A percentile compares a stretch with the other conserved stretches of the same genome.
Evolutionary conservation across 768 basidiomycete genomes (phyloP).

Genomic region (Phaffia australis): DNA sequence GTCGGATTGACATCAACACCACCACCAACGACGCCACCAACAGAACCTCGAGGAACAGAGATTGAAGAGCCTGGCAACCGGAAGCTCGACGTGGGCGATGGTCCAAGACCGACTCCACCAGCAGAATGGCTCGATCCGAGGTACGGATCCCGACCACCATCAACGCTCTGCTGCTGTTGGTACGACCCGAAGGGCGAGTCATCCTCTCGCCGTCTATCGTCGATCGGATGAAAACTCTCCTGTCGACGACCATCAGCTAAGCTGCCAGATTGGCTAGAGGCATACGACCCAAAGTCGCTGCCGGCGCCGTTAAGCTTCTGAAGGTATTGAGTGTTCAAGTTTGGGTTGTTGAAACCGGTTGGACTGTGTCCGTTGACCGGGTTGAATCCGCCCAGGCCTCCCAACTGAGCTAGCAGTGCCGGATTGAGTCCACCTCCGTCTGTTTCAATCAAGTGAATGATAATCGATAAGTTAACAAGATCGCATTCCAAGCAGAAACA

Average conservation of each 20-base stretch:
- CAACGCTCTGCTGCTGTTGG: constrained; percentile 3
- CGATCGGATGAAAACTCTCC: not conserved
- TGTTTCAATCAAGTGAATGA: not conserved
- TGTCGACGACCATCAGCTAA: not conserved
- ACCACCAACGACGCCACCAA: too few species aligned
- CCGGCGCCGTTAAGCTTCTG: constrained; percentile 5
- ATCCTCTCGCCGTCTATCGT: too few species aligned
- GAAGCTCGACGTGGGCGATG: constrained; percentile 1
- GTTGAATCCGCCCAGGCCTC: not conserved
- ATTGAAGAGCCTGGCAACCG: constrained; percentile 3
- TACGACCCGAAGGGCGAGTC: not conserved
- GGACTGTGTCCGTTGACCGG: not conserved
- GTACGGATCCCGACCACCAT: not conserved
- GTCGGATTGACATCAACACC: not conserved
- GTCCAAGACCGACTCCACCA: constrained; percentile 2
- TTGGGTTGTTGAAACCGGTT: not conserved
- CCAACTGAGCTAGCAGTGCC: constrained; percentile 17
- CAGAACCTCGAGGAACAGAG: constrained; percentile 4
- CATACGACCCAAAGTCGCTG: not conserved
- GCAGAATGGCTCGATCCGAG: not conserved
- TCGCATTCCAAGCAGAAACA: not conserved
- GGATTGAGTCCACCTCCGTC: constrained; percentile 14
- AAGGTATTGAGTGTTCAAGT: not conserved
- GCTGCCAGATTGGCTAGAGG: not conserved
- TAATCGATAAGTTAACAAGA: not conserved